These are phyloP conservation scores for Olyra latifolia DNA, from an alignment of 176 grass and related monocot genomes.

Conservation along the genomic window DNA sequence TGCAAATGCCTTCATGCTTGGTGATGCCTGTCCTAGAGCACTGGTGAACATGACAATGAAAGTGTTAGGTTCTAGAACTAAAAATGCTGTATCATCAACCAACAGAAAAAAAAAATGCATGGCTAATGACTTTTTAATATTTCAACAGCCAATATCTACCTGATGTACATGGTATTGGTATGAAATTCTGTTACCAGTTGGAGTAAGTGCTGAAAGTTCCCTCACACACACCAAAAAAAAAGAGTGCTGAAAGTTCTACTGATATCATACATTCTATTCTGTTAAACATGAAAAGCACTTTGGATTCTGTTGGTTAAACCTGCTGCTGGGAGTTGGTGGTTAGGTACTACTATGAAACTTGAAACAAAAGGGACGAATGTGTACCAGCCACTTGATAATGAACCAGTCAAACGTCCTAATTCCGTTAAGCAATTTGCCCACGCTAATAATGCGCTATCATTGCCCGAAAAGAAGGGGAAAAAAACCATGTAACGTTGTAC, in stretches of 20 bases:
- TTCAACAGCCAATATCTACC: not conserved
- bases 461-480: not conserved
- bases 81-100: not conserved
- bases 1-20: slow-evolving; percentile 89
- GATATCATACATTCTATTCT: slow-evolving; percentile 13
- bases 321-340: slow-evolving; percentile 38
- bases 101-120: not conserved
- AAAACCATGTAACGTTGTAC: not conserved
- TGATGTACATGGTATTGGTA: not conserved
- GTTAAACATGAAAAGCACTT: slow-evolving; percentile 1
- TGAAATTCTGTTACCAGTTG: not conserved
- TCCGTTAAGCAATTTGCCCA: slow-evolving; percentile 31
- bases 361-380: slow-evolving; percentile 35
- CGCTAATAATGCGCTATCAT: slow-evolving; percentile 9
- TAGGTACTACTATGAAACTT: slow-evolving; percentile 38
- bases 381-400: slow-evolving; percentile 7
- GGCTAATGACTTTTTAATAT: not conserved
- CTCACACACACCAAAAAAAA: no score
- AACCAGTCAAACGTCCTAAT: slow-evolving; percentile 19
- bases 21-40: slow-evolving; percentile 79
- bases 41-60: slow-evolving; percentile 45
- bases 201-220: not conserved
- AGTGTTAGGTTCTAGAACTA: not conserved
- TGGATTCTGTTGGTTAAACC: slow-evolving; percentile 27
- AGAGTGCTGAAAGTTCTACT: not conserved